Conservation (phyloP, 371 early-diverging fungal genomes). For the Chytridium lagenaria region DNA sequence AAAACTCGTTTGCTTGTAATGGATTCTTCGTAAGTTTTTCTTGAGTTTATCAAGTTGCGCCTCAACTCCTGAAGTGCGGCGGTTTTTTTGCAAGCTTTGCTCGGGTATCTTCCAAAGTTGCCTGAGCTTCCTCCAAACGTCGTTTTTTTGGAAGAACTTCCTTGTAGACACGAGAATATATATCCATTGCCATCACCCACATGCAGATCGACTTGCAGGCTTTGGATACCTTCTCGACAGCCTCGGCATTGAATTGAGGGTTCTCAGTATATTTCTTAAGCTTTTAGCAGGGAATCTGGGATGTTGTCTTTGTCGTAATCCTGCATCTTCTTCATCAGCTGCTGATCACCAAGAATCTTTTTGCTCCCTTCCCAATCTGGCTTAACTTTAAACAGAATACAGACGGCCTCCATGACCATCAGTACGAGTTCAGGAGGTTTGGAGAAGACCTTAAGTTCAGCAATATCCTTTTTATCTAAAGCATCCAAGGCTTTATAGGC, state of each 20-base stretch:
- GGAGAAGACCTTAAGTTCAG: conserved; percentile 63
- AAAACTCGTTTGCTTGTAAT: conserved; percentile 54
- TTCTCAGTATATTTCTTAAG: conserved; percentile 58
- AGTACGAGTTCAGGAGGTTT: conserved; percentile 65
- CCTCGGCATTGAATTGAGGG: conserved; percentile 60
- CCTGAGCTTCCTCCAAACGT: conserved; percentile 60
- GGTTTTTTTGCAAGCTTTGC: conserved; percentile 58
- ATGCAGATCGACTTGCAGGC: conserved; percentile 63
- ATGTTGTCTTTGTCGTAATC: conserved; percentile 64
- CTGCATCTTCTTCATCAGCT: conserved; percentile 62
- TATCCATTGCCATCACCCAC: conserved; percentile 68
- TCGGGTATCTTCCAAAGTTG: conserved; percentile 50
- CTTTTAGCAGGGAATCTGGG: conserved; percentile 55
- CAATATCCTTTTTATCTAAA: conserved; percentile 66
- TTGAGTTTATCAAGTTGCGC: conserved; percentile 55
- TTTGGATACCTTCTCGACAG: conserved; percentile 59
- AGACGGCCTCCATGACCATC: conserved; percentile 64
- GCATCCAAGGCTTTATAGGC: conserved; percentile 64
- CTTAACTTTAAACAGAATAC: conserved; percentile 62
- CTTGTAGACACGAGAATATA: conserved; percentile 63
- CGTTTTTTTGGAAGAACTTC: conserved; percentile 61
- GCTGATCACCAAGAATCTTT: conserved; percentile 58
- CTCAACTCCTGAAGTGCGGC: conserved; percentile 60
- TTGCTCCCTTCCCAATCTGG: conserved; percentile 65
- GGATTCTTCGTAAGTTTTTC: conserved; percentile 55